Evolutionary conservation across 805 yeast genomes (phyloP).

Genomic region (Candida chauliodis): DNA sequence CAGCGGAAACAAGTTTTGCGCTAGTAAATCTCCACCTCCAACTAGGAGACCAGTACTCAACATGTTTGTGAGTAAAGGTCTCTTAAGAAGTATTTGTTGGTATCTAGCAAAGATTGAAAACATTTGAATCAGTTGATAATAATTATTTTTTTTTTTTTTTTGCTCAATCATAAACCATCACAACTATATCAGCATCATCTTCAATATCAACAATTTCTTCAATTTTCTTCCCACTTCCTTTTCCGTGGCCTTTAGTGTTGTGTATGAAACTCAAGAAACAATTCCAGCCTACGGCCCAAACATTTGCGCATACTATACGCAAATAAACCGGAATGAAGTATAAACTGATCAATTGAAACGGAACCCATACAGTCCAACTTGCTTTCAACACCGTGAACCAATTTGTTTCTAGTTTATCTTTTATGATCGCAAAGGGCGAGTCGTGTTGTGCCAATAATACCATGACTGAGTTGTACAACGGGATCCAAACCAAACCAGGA

Average conservation of each 20-base stretch:
- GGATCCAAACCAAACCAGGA: slow-evolving; percentile 40
- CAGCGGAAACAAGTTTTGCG: slow-evolving; percentile 53
- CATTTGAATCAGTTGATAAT: neutral
- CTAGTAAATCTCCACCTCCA: slow-evolving; percentile 73
- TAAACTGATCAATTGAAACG: slow-evolving; percentile 35
- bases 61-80: slow-evolving; percentile 46
- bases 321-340: slow-evolving; percentile 38
- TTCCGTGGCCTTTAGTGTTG: slow-evolving; percentile 39
- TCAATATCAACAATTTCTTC: slow-evolving; percentile 40
- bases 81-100: slow-evolving; percentile 23
- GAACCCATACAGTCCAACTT: slow-evolving; percentile 43
- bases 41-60: slow-evolving; percentile 54
- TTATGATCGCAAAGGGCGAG: slow-evolving; percentile 29
- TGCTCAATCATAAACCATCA: slow-evolving; percentile 27
- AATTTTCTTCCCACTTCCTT: slow-evolving; percentile 31
- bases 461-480: slow-evolving; percentile 40
- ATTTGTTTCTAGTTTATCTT: slow-evolving; percentile 30
- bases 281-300: slow-evolving; percentile 43
- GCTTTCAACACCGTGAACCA: slow-evolving; percentile 41
- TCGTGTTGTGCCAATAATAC: slow-evolving; percentile 32
- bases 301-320: slow-evolving; percentile 33
- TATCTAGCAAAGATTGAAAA: slow-evolving; percentile 9
- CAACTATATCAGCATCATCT: slow-evolving; percentile 30
- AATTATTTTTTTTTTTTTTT: slow-evolving; percentile 4
- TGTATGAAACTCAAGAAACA: slow-evolving; percentile 46